A percentile compares a stretch with the other conserved stretches of the same genome.
These are phyloP conservation scores for Kodamaea sagamina DNA, from an alignment of 805 yeast species.

Conservation along the genomic window DNA sequence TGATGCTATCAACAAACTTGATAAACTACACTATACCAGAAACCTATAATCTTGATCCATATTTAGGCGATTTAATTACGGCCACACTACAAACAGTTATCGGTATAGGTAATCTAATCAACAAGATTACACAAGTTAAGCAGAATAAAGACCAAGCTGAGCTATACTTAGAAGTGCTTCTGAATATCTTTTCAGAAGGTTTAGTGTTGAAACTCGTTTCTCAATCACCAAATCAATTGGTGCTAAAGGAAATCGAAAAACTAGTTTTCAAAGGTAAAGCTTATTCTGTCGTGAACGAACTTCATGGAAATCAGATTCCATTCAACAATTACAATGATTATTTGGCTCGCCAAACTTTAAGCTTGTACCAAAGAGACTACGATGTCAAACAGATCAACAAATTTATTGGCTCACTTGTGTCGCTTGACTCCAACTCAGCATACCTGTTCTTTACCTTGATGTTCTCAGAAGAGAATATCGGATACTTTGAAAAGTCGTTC, in stretches of 20 bases:
- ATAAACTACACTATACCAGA: constrained; percentile 38
- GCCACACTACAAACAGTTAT: constrained; percentile 23
- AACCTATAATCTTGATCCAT: constrained; percentile 24
- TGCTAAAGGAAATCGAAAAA: constrained; percentile 37
- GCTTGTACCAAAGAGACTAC: constrained; percentile 11
- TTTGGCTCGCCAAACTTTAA: constrained; percentile 22
- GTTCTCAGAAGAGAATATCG: not conserved
- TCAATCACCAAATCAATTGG: constrained; percentile 10
- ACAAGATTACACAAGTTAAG: constrained; percentile 15
- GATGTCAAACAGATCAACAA: constrained; percentile 15
- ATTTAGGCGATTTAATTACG: constrained; percentile 12
- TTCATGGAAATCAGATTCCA: constrained; percentile 14
- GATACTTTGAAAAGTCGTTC: constrained; percentile 13
- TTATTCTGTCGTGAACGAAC: constrained; percentile 29
- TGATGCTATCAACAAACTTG: constrained; percentile 24
- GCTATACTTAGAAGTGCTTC: constrained; percentile 18
- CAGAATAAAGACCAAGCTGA: constrained; percentile 10
- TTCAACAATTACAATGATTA: constrained; percentile 24
- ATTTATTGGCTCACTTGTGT: constrained; percentile 24
- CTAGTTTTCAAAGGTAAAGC: constrained; percentile 37
- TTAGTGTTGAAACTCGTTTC: constrained; percentile 17
- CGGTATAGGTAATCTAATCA: constrained; percentile 37
- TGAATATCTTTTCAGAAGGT: constrained; percentile 18
- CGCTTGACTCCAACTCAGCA: constrained; percentile 21
- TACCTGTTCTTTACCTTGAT: constrained; percentile 6